These are phyloP conservation scores for Penicillium coffeae DNA, from an alignment of 495 filamentous ascomycete species.

Conservation along the genomic window DNA sequence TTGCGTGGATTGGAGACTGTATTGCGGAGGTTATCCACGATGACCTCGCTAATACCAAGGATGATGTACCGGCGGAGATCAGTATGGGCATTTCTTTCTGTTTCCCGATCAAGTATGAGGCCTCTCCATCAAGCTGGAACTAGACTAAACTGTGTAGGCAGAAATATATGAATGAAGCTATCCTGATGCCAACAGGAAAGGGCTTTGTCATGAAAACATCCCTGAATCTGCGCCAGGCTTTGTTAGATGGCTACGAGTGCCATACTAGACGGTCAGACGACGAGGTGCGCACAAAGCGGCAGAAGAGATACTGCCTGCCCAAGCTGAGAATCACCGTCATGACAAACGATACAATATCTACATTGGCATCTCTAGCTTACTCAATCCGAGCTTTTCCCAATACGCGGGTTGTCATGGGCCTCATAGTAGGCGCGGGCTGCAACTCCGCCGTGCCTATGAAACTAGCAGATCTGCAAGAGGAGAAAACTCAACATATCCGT, in stretches of 20 bases:
- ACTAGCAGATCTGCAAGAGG: conserved; percentile 53
- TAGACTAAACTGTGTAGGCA: conserved; percentile 46
- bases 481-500: conserved; percentile 42
- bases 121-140: not conserved
- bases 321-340: conserved; percentile 63
- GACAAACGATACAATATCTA: conserved; percentile 72
- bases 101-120: conserved; percentile 68
- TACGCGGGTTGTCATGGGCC: conserved; percentile 66
- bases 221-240: conserved; percentile 62
- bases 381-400: conserved; percentile 50
- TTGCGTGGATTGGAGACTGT: conserved; percentile 68
- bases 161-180: conserved; percentile 62
- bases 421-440: conserved; percentile 73
- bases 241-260: conserved; percentile 60
- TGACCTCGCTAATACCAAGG: conserved; percentile 30
- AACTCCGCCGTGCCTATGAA: conserved; percentile 71
- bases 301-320: conserved; percentile 48
- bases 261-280: conserved; percentile 34
- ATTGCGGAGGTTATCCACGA: conserved; percentile 63
- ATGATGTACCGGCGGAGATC: conserved; percentile 44
- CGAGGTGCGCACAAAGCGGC: conserved; percentile 23
- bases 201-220: conserved; percentile 67
- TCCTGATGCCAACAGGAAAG: conserved; percentile 74
- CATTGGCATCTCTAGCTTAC: conserved; percentile 68
- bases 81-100: conserved; percentile 73